Conservation (phyloP, 2,329 filamentous ascomycete species). For the Colletotrichum sp. region DNA sequence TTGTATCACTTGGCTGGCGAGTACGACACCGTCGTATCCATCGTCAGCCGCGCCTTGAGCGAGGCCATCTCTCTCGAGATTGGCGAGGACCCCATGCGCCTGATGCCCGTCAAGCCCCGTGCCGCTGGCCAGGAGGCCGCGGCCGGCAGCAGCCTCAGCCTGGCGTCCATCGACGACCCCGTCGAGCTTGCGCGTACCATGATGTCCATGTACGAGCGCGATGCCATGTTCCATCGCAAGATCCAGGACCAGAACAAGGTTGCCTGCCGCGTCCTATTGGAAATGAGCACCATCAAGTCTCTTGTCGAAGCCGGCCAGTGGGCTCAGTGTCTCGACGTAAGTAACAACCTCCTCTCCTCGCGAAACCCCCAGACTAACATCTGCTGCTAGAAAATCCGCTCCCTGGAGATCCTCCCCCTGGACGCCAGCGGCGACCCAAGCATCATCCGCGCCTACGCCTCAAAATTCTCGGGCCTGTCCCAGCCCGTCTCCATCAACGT, state of each 20-base stretch:
- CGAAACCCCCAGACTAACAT: neutral
- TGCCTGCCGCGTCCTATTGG: constrained; percentile 61
- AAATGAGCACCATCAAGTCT: constrained; percentile 66
- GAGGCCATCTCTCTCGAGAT: constrained; percentile 88
- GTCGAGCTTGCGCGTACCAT: constrained; percentile 64
- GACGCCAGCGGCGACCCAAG: constrained; percentile 76
- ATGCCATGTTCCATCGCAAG: constrained; percentile 64
- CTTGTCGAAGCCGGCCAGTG: constrained; percentile 60
- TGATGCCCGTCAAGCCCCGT: constrained; percentile 82
- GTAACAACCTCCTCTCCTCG: constrained; percentile 30
- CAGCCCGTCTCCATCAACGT: constrained; percentile 87
- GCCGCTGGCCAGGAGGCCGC: constrained; percentile 44
- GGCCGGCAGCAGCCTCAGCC: constrained; percentile 61
- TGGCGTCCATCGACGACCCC: constrained; percentile 65
- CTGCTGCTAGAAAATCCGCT: constrained; percentile 67
- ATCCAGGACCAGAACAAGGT: constrained; percentile 62
- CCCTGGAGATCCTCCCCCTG: constrained; percentile 80
- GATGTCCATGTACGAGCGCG: constrained; percentile 67
- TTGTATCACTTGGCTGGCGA: constrained; percentile 94
- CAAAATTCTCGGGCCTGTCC: constrained; percentile 79
- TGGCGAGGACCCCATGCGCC: constrained; percentile 77
- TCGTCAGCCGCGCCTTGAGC: constrained; percentile 88
- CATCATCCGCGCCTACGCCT: constrained; percentile 79
- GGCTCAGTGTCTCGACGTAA: constrained; percentile 64
- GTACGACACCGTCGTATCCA: constrained; percentile 90